These are phyloP conservation scores for Euphorbia tirucalli DNA, from an alignment of 345 rosid species.

Conservation along the genomic window DNA sequence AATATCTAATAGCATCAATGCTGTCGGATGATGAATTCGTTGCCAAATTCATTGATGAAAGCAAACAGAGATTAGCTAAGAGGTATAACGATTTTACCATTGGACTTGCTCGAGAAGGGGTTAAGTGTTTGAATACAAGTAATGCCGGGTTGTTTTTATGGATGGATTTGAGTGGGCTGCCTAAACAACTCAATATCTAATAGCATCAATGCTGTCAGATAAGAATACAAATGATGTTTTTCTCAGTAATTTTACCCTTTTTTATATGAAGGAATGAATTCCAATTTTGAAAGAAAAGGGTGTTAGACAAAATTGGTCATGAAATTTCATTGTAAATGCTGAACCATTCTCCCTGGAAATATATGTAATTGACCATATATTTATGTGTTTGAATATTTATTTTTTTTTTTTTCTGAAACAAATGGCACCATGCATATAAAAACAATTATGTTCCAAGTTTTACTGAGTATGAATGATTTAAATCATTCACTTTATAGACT, in stretches of 20 bases:
- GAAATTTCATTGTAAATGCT: no score
- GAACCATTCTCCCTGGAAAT: no score
- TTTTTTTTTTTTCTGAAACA: not conserved
- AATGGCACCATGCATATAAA: no score
- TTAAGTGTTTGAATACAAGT: constrained; percentile 54
- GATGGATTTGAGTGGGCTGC: constrained; percentile 74
- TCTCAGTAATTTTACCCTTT: no score
- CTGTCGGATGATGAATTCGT: constrained; percentile 71
- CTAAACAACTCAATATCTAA: constrained; percentile 60
- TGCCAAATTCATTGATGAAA: constrained; percentile 47
- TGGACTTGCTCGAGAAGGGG: constrained; percentile 52
- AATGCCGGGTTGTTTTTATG: constrained; percentile 73
- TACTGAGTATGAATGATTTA: no score
- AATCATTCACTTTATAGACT: no score
- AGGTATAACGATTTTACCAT: constrained; percentile 53
- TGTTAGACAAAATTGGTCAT: not conserved
- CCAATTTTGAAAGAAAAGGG: not conserved
- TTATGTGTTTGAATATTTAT: constrained; percentile 2
- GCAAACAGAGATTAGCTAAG: constrained; percentile 42
- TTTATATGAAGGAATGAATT: no score
- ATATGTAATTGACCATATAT: not conserved
- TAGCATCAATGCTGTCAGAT: constrained; percentile 59
- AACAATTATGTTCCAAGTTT: no score
- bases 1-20: constrained; percentile 65
- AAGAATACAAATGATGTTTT: no score